Evolutionary conservation across 2,329 filamentous ascomycete species (phyloP).

Genomic region (Arthrinium puccinioides): DNA sequence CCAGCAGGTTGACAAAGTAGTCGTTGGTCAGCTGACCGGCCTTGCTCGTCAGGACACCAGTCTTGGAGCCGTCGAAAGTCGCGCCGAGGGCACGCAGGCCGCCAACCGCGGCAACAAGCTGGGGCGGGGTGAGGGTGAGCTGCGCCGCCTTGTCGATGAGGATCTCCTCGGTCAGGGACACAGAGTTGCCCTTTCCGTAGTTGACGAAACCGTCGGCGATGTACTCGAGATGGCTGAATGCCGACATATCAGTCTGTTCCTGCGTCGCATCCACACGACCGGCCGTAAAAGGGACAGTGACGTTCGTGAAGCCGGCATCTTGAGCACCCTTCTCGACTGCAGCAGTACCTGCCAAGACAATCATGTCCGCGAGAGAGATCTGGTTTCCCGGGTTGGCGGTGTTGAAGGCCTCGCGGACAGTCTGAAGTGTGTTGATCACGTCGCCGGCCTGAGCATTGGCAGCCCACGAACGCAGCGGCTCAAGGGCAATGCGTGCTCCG

Average conservation of each 20-base stretch:
- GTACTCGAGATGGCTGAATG: constrained; percentile 61
- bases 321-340: constrained; percentile 65
- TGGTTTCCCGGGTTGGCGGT: constrained; percentile 48
- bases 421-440: constrained; percentile 55
- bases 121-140: constrained; percentile 62
- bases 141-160: constrained; percentile 67
- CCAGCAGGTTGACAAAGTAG: constrained; percentile 75
- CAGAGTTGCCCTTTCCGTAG: constrained; percentile 56
- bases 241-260: constrained; percentile 62
- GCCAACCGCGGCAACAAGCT: constrained; percentile 64
- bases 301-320: constrained; percentile 31
- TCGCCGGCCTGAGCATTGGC: constrained; percentile 63
- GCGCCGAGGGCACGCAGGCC: constrained; percentile 62
- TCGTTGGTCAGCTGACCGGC: constrained; percentile 69
- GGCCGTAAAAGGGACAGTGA: constrained; percentile 63
- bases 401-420: constrained; percentile 62
- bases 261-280: constrained; percentile 66
- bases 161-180: constrained; percentile 59
- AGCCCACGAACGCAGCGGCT: constrained; percentile 65
- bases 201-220: constrained; percentile 72
- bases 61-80: constrained; percentile 63
- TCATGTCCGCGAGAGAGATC: constrained; percentile 71
- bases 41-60: constrained; percentile 61
- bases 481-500: constrained; percentile 68
- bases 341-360: constrained; percentile 65